Percentiles rank a stretch among this genome's conserved stretches.
Evolutionary conservation across 139 green algal genomes (phyloP).

Genomic region (Chlamydomonas eustigma): DNA sequence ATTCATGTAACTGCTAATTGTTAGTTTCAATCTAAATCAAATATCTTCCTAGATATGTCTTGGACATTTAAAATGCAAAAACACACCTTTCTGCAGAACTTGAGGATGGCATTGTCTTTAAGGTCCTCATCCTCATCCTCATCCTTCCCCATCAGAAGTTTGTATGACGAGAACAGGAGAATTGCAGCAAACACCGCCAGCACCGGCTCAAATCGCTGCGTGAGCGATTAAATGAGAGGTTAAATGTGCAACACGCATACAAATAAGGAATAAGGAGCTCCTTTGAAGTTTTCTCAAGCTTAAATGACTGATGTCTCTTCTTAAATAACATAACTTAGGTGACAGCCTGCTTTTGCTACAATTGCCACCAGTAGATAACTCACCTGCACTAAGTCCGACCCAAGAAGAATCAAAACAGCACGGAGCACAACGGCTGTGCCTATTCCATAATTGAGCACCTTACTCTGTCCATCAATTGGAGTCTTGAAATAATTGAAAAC

Average conservation of each 20-base stretch:
- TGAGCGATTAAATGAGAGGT: not conserved
- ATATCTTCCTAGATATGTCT: no score
- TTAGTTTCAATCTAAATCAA: no score
- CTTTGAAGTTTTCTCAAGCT: no score
- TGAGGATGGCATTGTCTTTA: constrained; percentile 70
- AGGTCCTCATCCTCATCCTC: constrained; percentile 70
- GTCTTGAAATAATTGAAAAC: constrained; percentile 93
- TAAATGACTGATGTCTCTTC: no score
- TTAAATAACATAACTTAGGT: no score
- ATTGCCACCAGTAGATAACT: no score
- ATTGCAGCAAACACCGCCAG: constrained; percentile 90
- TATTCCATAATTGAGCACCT: constrained; percentile 89
- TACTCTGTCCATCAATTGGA: constrained; percentile 61
- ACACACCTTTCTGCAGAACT: constrained; percentile 41
- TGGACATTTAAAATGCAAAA: no score
- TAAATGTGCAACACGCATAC: no score
- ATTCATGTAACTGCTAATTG: no score
- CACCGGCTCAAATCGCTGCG: constrained; percentile 71
- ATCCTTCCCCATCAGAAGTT: constrained; percentile 48
- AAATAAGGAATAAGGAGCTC: no score
- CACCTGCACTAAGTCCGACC: constrained; percentile 12
- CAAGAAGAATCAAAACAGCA: constrained; percentile 76
- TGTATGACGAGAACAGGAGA: constrained; percentile 80
- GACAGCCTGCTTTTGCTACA: no score
- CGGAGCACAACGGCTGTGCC: constrained; percentile 83